Evolutionary conservation across 2,329 filamentous ascomycete species (phyloP).

Genomic region (Macrophomina tecta): DNA sequence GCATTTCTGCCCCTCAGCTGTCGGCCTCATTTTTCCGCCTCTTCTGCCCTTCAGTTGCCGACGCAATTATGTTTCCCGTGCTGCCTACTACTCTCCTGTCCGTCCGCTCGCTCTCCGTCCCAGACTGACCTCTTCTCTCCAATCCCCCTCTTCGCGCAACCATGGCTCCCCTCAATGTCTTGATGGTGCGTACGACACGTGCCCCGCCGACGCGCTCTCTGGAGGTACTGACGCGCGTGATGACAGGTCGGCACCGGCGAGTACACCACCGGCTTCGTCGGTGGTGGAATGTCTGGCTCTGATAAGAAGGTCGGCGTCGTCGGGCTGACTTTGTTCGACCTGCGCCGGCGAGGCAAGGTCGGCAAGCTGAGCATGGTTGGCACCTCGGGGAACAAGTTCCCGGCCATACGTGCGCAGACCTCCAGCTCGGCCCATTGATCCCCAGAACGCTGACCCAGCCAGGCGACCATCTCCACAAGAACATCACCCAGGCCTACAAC

Average conservation of each 20-base stretch:
- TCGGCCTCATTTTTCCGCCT: constrained; percentile 37
- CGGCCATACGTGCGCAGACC: constrained; percentile 75
- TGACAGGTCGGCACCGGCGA: constrained; percentile 82
- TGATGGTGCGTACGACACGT: constrained; percentile 48
- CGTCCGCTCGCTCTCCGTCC: neutral
- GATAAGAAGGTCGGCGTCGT: constrained; percentile 98
- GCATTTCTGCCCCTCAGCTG: constrained; percentile 36
- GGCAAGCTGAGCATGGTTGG: constrained; percentile 87
- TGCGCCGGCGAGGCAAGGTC: constrained; percentile 87
- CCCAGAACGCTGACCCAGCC: constrained; percentile 20
- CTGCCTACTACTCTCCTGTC: constrained; percentile 8
- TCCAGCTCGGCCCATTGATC: neutral
- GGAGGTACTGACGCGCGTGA: neutral
- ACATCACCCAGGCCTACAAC: constrained; percentile 89
- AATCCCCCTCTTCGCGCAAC: constrained; percentile 20
- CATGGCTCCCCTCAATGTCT: constrained; percentile 58
- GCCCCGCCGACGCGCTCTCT: constrained; percentile 5
- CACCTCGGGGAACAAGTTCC: constrained; percentile 86
- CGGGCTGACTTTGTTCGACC: constrained; percentile 85
- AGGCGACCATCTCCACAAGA: constrained; percentile 84
- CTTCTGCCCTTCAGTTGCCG: neutral
- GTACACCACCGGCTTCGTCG: constrained; percentile 88
- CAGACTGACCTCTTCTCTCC: neutral
- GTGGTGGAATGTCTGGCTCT: constrained; percentile 78
- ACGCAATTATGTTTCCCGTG: constrained; percentile 20